These are phyloP conservation scores for Cyclotella baltica DNA, from an alignment of 108 stramenopile species.

Conservation along the genomic window DNA sequence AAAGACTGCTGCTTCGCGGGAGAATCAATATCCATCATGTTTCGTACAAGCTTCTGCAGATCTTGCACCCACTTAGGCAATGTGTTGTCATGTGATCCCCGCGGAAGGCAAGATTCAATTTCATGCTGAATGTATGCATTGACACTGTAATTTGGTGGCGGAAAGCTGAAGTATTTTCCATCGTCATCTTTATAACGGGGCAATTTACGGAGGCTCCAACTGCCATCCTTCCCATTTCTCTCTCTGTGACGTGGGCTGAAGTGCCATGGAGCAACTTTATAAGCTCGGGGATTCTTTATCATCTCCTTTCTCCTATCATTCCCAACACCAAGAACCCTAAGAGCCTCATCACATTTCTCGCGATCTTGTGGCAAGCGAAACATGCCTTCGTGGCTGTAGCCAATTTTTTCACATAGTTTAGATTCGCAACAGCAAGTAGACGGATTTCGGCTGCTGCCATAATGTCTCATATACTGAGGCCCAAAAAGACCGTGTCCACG, in stretches of 20 bases:
- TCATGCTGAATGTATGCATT: conserved; percentile 3
- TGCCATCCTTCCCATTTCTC: not conserved
- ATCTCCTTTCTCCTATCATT: not conserved
- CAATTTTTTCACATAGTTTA: not conserved
- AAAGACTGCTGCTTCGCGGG: too few species aligned
- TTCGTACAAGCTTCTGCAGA: too few species aligned
- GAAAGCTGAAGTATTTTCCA: conserved; percentile 1
- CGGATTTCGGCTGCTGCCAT: not conserved
- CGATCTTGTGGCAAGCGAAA: not conserved
- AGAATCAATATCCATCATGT: too few species aligned
- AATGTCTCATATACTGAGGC: conserved; percentile 4
- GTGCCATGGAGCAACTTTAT: conserved; percentile 13
- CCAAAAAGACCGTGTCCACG: conserved; percentile 13
- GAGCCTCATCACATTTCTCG: not conserved
- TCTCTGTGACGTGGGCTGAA: not conserved
- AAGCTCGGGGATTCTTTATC: not conserved
- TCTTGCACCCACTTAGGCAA: not conserved
- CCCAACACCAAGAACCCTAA: not conserved
- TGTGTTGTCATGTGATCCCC: not conserved
- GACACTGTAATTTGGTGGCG: conserved; percentile 19
- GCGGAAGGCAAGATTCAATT: not conserved
- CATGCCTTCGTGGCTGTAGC: conserved; percentile 6
- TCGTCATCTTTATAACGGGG: conserved; percentile 6
- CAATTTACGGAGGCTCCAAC: not conserved
- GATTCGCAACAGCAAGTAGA: not conserved